A percentile compares a stretch with the other conserved stretches of the same genome.
phyloP scores from a whole-genome alignment of 2,329 filamentous ascomycete genomes.

The Proliferodiscus dingleyae region DNA sequence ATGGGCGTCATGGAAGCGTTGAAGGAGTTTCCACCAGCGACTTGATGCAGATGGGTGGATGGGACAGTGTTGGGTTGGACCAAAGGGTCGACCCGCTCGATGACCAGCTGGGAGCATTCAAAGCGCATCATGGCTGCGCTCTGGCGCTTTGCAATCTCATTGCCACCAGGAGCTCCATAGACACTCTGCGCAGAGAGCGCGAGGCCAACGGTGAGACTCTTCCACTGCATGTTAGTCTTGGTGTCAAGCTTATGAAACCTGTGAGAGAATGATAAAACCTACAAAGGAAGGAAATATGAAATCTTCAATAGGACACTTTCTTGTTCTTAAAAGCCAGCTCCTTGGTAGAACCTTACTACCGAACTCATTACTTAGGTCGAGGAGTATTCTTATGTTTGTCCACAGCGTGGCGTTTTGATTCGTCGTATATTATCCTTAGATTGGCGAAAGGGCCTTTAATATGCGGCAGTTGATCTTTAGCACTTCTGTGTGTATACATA shows the following conservation, averaged over 20 bases:
- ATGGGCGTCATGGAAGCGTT: slow-evolving; percentile 6
- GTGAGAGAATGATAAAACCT: neutral
- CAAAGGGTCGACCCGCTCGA: slow-evolving; percentile 9
- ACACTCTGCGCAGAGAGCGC: neutral
- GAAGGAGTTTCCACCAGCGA: slow-evolving; percentile 9
- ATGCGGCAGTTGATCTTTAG: slow-evolving; percentile 1
- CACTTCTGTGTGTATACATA: neutral
- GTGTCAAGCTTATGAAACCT: neutral
- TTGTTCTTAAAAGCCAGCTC: neutral
- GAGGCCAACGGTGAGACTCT: neutral
- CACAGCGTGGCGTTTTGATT: neutral
- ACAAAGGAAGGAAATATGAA: neutral
- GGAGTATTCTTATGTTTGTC: neutral
- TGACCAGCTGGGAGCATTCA: slow-evolving; percentile 7
- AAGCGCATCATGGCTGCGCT: slow-evolving; percentile 9
- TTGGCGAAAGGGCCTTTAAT: slow-evolving; percentile 1
- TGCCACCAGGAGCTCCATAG: slow-evolving; percentile 1
- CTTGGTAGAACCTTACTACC: neutral
- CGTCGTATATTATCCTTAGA: neutral
- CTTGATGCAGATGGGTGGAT: slow-evolving; percentile 6
- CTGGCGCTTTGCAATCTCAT: slow-evolving; percentile 5
- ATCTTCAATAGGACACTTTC: neutral
- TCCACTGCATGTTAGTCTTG: slow-evolving; percentile 2
- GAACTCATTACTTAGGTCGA: neutral
- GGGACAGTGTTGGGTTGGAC: slow-evolving; percentile 2